Percentiles rank a stretch among this genome's conserved stretches.
These are phyloP conservation scores for Incumbomyces delicatus DNA, from an alignment of 2,329 filamentous ascomycete genomes.

Conservation along the genomic window DNA sequence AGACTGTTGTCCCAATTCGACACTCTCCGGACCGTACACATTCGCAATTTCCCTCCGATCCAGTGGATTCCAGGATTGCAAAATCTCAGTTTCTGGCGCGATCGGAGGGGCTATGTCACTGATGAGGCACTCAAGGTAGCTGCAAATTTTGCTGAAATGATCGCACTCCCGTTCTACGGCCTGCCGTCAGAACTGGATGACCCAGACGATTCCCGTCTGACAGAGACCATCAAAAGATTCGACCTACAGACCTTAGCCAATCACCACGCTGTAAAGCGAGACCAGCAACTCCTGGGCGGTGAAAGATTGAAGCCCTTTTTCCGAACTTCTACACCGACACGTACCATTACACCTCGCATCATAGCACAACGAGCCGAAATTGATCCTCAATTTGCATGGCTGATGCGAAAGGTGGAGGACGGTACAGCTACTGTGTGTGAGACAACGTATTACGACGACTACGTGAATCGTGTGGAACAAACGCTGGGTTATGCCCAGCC, in stretches of 20 bases:
- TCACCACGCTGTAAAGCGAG: not conserved
- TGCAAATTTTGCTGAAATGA: not conserved
- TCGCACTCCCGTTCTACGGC: constrained; percentile 1
- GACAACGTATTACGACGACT: not conserved
- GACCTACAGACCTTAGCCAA: not conserved
- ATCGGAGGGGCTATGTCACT: not conserved
- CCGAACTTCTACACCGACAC: not conserved
- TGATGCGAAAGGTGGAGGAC: not conserved
- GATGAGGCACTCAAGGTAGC: not conserved
- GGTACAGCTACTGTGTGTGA: not conserved
- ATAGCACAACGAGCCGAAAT: not conserved
- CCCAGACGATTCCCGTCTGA: not conserved
- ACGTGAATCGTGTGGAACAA: not conserved
- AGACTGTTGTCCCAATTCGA: not conserved
- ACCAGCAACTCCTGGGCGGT: not conserved
- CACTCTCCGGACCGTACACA: constrained; percentile 1
- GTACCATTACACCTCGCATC: not conserved
- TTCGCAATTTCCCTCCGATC: constrained; percentile 2
- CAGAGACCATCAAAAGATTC: not conserved
- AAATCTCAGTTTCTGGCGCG: not conserved
- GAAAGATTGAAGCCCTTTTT: not conserved
- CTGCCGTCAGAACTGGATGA: not conserved
- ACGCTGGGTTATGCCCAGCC: not conserved
- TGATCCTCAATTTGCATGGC: not conserved
- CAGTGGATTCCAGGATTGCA: not conserved